Evolutionary conservation across 345 rosid genomes (phyloP).

Genomic region (Melaleuca alternifolia): DNA sequence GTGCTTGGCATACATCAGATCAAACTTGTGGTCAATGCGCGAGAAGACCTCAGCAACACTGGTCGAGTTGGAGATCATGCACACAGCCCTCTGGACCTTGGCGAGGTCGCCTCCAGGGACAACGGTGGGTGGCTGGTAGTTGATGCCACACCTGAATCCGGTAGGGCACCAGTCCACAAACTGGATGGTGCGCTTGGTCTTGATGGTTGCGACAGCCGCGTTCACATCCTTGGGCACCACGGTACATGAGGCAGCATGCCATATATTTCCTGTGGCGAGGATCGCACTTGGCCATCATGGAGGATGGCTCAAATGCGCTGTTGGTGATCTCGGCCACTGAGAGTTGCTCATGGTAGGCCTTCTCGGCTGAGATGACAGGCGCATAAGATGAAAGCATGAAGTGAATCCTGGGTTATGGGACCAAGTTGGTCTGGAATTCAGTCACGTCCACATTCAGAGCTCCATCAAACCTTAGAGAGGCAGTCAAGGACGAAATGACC

Average conservation of each 20-base stretch:
- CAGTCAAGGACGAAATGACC: slow-evolving; percentile 72
- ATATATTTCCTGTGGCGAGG: slow-evolving; percentile 88
- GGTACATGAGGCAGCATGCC: slow-evolving; percentile 81
- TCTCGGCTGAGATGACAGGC: slow-evolving; percentile 60
- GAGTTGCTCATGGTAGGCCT: slow-evolving; percentile 45
- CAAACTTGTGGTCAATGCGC: slow-evolving; percentile 66
- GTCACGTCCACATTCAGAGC: slow-evolving; percentile 72
- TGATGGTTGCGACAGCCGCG: slow-evolving; percentile 68
- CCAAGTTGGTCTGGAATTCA: slow-evolving; percentile 74
- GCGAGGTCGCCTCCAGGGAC: slow-evolving; percentile 83
- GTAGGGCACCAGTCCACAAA: slow-evolving; percentile 79
- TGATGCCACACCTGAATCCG: slow-evolving; percentile 73
- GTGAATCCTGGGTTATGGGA: slow-evolving; percentile 78
- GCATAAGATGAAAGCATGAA: slow-evolving; percentile 83
- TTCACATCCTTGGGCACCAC: slow-evolving; percentile 75
- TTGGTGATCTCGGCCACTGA: slow-evolving; percentile 57
- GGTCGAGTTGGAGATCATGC: slow-evolving; percentile 82
- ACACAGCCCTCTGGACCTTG: slow-evolving; percentile 68
- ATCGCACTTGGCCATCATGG: slow-evolving; percentile 57
- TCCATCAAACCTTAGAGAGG: slow-evolving; percentile 77
- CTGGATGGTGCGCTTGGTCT: slow-evolving; percentile 67
- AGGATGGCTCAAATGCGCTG: slow-evolving; percentile 37
- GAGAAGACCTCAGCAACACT: slow-evolving; percentile 74
- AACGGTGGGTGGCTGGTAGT: slow-evolving; percentile 76
- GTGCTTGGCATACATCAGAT: slow-evolving; percentile 68